Evolutionary conservation across 73 alveolate species (phyloP), one percentile per base, ranked within the genome.

Genomic region (Urostyla sp.): DNA sequence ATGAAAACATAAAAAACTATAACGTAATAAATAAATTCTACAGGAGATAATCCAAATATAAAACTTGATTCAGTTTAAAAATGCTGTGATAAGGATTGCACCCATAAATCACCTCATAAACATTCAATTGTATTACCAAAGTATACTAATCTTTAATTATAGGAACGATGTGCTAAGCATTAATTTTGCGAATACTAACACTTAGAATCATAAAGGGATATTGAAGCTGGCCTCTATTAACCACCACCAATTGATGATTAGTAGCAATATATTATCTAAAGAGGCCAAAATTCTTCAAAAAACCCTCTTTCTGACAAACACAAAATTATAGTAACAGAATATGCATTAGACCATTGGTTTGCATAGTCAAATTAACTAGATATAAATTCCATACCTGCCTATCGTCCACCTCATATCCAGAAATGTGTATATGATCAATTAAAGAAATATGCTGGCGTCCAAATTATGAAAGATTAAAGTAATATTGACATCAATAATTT

Each of bases 261-360:
- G 34, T 55, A 20, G 7, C 4, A 18, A 37, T 5, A 3, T 49
- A 46, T 46, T 48, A 30, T 69, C 7, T 24, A 7, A 69, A 3
- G 1, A 7, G 18, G 36, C 18, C 44, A 44, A 59, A 69, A 49
- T 18, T 18, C 53, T 20, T 30, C 44, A 7, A n/a, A 28, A 11
- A 24, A 69, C 18, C 16, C 44, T 46, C 13, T 49, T 13, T 20
- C 23, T 8, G 21, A 21, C 13, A 63, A 63, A 40, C 1, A 15
- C 4, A 69, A 69, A 31, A 51, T 69, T 16, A 8, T 69, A 24
- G 37, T 69, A 27, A 36, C 83, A 46, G 83, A 69, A 69, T 45
- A 69, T 3, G 20, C 44, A 31, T 23, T 69, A 7, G 83, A 69
- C 34, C 27, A 16, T 69, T 69, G 83, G 83, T 69, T 48, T 27